Evolutionary conservation across 2,329 filamentous ascomycete genomes (phyloP), one percentile per base, ranked within the genome.

Genomic region (Camptophora hylomeconis): DNA sequence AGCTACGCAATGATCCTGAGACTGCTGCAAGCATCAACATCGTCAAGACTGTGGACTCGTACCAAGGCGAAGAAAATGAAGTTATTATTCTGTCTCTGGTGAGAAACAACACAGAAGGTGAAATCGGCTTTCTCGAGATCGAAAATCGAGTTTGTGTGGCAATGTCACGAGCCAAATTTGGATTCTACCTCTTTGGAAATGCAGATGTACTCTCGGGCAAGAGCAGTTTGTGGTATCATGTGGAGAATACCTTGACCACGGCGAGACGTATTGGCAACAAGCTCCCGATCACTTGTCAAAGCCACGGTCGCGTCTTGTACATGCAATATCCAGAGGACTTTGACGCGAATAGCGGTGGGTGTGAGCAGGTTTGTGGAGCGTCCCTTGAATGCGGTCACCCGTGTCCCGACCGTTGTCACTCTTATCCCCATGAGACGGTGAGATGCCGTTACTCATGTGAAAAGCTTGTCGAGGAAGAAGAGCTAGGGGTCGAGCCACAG

Each of bases 61-160:
- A 87, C 45, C 84, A 93, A 50, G 84, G 84, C 8, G 83, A 93
- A 44, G 83, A 93, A 48, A 93, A 92, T 37, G 79, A 86, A 14
- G 62, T 93, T 6, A 64, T 94, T 7, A 49, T 93, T 2, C 58
- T 93, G 0, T 92, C 84, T 0, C 58, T 92, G 0, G 83, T 89
- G 3, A 69, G 86, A 23, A 84, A 76, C 39, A 78, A 76, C 19
- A 39, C 48, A 2, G 35, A 42, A 12, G 46, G 56, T 4, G 57
- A 60, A 1, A 75, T 84, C 17, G 86, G 86, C 0, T 94, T 93
- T 41, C 60, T 92, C 2, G 61, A 66, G 2, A 72, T 78, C 8
- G 60, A 63, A 19, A 75, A 76, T 37, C 61, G 72, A 34, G 61
- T 72, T 9, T 75, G 70, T 35, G 72, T 75, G 20, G 70, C 70